These are phyloP conservation scores for Cryoendolithus antarcticus DNA, from an alignment of 2,329 filamentous ascomycete species.

Conservation along the genomic window DNA sequence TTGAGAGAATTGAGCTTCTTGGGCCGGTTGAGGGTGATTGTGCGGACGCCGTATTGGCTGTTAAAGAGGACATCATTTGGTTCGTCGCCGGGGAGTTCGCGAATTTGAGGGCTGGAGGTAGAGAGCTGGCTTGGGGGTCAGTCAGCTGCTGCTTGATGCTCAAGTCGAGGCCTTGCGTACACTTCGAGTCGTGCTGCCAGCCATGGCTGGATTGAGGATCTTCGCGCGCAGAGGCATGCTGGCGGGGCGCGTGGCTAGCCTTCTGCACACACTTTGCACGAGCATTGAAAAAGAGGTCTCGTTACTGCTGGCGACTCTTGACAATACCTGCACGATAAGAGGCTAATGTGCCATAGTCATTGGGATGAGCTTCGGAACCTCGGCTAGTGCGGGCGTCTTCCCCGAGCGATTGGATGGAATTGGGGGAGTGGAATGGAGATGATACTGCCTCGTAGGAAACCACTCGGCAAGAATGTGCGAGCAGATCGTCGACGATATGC, in stretches of 20 bases:
- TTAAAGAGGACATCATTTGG: slow-evolving; percentile 87
- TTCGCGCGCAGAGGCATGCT: slow-evolving; percentile 74
- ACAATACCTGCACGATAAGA: too few relatives aligned
- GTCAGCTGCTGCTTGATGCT: slow-evolving; percentile 12
- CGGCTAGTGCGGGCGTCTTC: too few relatives aligned
- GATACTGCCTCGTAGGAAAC: too few relatives aligned
- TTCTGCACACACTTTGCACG: slow-evolving; percentile 28
- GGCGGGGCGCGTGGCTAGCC: slow-evolving; percentile 25
- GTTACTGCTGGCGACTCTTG: too few relatives aligned
- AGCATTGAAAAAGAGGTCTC: slow-evolving; percentile 28
- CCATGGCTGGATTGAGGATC: slow-evolving; percentile 49
- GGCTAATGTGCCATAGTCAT: too few relatives aligned
- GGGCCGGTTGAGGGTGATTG: slow-evolving; percentile 87
- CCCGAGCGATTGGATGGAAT: too few relatives aligned
- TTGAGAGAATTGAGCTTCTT: slow-evolving; percentile 86
- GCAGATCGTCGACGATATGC: too few relatives aligned
- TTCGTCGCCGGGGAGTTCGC: slow-evolving; percentile 56
- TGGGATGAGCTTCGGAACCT: too few relatives aligned
- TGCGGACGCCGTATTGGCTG: slow-evolving; percentile 77
- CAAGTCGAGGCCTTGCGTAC: slow-evolving; percentile 23
- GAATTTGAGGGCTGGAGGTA: slow-evolving; percentile 23
- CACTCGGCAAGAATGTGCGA: too few relatives aligned
- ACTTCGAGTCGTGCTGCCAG: slow-evolving; percentile 32
- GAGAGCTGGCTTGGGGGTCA: slow-evolving; percentile 20
- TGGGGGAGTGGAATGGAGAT: too few relatives aligned